Conservation (phyloP, 495 filamentous ascomycete genomes). For the Penicillium macrosclerotiorum region DNA sequence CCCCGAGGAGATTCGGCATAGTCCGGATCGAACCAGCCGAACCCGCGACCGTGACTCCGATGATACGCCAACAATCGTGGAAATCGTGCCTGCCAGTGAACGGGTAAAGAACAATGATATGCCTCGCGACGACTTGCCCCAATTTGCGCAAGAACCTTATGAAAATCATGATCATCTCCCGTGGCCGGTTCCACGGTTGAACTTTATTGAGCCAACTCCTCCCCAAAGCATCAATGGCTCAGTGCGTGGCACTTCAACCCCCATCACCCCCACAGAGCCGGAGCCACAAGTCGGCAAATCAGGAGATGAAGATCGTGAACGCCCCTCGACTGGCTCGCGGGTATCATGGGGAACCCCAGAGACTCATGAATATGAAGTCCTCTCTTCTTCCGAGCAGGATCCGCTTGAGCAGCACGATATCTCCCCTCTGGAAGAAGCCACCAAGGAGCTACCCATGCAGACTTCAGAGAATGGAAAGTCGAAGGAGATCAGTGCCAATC, state of each 20-base stretch:
- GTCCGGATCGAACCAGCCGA: conserved; percentile 16
- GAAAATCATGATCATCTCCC: conserved; percentile 33
- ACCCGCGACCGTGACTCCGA: conserved; percentile 13
- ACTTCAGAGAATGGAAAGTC: conserved; percentile 8
- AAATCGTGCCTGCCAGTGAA: conserved; percentile 32
- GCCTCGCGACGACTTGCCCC: conserved; percentile 8
- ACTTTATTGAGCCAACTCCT: conserved; percentile 51
- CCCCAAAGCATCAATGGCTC: conserved; percentile 44
- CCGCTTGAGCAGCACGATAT: no score
- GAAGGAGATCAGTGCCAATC: conserved; percentile 10
- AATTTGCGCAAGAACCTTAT: conserved; percentile 28
- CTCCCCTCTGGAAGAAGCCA: conserved; percentile 17
- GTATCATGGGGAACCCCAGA: conserved; percentile 62
- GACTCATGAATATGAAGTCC: conserved; percentile 59
- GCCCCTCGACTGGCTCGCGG: conserved; percentile 44
- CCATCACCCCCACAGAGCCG: conserved; percentile 6
- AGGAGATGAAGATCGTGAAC: no score
- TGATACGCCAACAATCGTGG: conserved; percentile 32
- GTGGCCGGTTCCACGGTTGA: conserved; percentile 49
- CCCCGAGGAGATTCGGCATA: conserved; percentile 36
- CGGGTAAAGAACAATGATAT: conserved; percentile 11
- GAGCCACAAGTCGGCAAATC: no score
- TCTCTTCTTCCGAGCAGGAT: conserved; percentile 48
- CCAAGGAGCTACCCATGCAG: conserved; percentile 19
- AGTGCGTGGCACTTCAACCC: conserved; percentile 31